Base-by-base conservation (phyloP, 176 grass and related monocot genomes). In the Ensete ventricosum region DNA sequence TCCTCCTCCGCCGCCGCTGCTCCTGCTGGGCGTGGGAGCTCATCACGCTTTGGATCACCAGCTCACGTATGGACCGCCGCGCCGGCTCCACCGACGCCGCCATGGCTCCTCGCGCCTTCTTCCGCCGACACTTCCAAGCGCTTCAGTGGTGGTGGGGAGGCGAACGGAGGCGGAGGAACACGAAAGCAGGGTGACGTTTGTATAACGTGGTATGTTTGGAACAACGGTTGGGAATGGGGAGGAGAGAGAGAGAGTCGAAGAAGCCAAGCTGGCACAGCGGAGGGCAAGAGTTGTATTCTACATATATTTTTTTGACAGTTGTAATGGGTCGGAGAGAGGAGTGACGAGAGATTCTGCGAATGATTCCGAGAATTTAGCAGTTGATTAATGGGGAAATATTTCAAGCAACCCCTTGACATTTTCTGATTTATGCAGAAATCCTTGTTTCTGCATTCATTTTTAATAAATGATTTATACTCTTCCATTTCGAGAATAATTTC, bases 1-100 rank as follows among this genome's bases (percentile, higher is more conserved):
- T 90, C 75, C 85, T 65, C 59, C 88, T 80, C 84, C 54, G 86
- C 55, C 79, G 77, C 74, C 79, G 57, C 76, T 77, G 55, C 74
- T 79, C 53, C 74, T 79, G 88, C 78, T 97, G 90, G 0, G 92
- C 80, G 52, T 97, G 94, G 82, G 93, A 89, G 16, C 86, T 80
- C 26, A 85, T 85, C 67, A 97, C 90, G 81, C 81, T 93, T 85
- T 97, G 85, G 25, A 90, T 54, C 67, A 97, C 88, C 62, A 88
- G 77, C 77, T 97, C 90, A 83, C 90, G 82, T 62, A 93, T 88
- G 60, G 90, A 88, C 75, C 90, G 80, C 68, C 85, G 84, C 76
- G 82, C 73, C 82, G 85, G 82, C 53, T 83, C 69, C 85, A 90
- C 87, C 55, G 93, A 82, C 90, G 81, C 74, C 78, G 79, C 89